Evolutionary conservation across 2,329 filamentous ascomycete genomes (phyloP).

Genomic region (Aspergillus melleus): DNA sequence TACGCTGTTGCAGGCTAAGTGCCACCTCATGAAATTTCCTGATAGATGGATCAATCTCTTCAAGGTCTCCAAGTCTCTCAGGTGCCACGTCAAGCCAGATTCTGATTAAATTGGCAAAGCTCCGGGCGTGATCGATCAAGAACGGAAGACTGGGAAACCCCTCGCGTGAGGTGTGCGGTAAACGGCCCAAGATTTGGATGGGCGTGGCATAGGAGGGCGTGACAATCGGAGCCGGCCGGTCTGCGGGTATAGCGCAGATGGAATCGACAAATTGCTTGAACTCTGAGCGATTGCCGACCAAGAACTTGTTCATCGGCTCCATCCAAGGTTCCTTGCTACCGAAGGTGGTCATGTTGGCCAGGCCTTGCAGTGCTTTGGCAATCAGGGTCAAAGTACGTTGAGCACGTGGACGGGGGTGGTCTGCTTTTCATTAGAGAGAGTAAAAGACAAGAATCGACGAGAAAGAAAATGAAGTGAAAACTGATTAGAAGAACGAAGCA

Average conservation of each 20-base stretch:
- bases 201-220: conserved; percentile 91
- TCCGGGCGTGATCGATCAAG: conserved; percentile 83
- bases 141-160: conserved; percentile 93
- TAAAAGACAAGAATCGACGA: not conserved
- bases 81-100: conserved; percentile 47
- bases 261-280: conserved; percentile 87
- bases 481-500: not conserved
- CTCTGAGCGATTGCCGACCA: conserved; percentile 70
- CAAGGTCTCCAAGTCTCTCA: conserved; percentile 38
- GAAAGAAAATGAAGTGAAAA: not conserved
- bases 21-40: conserved; percentile 47
- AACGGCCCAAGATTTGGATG: conserved; percentile 79
- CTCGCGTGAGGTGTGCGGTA: conserved; percentile 79
- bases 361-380: conserved; percentile 85
- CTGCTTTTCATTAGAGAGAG: conserved; percentile 44
- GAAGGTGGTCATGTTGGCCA: conserved; percentile 88
- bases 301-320: conserved; percentile 94
- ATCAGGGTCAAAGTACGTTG: conserved; percentile 89
- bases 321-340: conserved; percentile 98
- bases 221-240: conserved; percentile 63
- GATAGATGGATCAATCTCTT: conserved; percentile 40
- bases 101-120: conserved; percentile 79
- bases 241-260: conserved; percentile 78
- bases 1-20: conserved; percentile 43
- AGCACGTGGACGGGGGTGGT: conserved; percentile 78